These are phyloP conservation scores for Xerocomellus chrysenteron DNA, from an alignment of 768 basidiomycete species.

Conservation along the genomic window DNA sequence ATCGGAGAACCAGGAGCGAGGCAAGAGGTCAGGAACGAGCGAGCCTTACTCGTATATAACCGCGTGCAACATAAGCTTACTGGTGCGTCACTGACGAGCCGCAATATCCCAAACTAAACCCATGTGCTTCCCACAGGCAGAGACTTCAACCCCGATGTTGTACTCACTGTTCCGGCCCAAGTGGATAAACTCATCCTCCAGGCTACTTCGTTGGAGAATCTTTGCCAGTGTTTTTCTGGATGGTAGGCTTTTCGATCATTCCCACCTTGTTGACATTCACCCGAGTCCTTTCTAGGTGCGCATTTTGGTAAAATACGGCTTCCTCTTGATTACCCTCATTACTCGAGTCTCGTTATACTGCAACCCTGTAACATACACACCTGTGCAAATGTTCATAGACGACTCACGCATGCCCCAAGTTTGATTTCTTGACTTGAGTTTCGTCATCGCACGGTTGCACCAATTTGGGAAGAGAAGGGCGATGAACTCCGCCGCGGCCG, in stretches of 20 bases:
- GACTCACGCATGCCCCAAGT: not conserved
- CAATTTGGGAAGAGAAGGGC: conserved; percentile 13
- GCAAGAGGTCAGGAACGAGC: conserved; percentile 88
- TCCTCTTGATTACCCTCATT: conserved; percentile 5
- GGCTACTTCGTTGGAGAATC: conserved; percentile 90
- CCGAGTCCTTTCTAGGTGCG: conserved; percentile 48
- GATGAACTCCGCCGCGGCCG: not conserved
- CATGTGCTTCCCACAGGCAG: conserved; percentile 51
- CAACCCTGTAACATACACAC: conserved; percentile 26
- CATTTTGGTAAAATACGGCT: conserved; percentile 61
- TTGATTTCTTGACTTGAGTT: no score
- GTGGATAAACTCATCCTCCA: conserved; percentile 93
- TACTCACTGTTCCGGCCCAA: conserved; percentile 74
- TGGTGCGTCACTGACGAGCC: conserved; percentile 43
- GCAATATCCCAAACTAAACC: not conserved
- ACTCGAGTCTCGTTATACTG: conserved; percentile 2
- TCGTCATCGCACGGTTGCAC: not conserved
- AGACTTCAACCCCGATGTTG: conserved; percentile 87
- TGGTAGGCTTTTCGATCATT: conserved; percentile 48
- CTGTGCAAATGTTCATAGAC: not conserved
- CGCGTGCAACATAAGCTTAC: conserved; percentile 95
- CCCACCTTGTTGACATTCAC: not conserved
- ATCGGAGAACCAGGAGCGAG: conserved; percentile 55
- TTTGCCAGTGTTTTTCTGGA: conserved; percentile 96
- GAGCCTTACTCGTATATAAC: conserved; percentile 88